These are phyloP conservation scores for Gardenia jasminoides DNA, from an alignment of 257 asterid species.

Conservation along the genomic window DNA sequence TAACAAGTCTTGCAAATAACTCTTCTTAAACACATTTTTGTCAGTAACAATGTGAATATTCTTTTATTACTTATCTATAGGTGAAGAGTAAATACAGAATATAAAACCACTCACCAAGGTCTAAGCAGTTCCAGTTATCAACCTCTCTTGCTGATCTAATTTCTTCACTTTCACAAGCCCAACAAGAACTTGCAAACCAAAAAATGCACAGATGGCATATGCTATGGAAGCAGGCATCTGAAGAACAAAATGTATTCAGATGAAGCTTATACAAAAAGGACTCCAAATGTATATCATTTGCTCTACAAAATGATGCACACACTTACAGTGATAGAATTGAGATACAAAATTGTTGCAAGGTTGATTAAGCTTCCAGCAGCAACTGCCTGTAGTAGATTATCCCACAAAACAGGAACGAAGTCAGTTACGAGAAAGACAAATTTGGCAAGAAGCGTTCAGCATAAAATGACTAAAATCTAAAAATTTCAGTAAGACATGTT, in stretches of 20 bases:
- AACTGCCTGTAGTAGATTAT: conserved; percentile 59
- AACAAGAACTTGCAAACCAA: conserved; percentile 75
- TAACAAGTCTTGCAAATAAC: background rate
- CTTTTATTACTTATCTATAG: background rate
- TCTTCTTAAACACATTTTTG: background rate
- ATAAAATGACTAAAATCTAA: background rate
- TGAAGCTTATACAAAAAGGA: conserved; percentile 3
- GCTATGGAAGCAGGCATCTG: conserved; percentile 81
- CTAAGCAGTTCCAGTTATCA: conserved; percentile 91
- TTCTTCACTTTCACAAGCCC: conserved; percentile 73
- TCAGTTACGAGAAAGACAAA: background rate
- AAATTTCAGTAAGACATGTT: background rate
- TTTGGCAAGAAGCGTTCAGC: background rate
- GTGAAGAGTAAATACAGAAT: background rate
- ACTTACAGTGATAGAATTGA: conserved; percentile 72
- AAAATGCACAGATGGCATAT: conserved; percentile 58
- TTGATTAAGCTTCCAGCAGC: conserved; percentile 98
- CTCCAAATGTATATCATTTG: background rate
- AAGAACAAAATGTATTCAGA: conserved; percentile 14
- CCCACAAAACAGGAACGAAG: conserved; percentile 13
- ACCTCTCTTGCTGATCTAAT: conserved; percentile 77
- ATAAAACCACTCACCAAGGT: conserved; percentile 30
- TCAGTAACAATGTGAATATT: background rate
- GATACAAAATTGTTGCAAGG: conserved; percentile 76
- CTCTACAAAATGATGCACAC: conserved; percentile 13